Evolutionary conservation across 1,284 basidiomycete species (phyloP), one percentile per base, ranked within the genome.

Genomic region (Malassezia globosa): DNA sequence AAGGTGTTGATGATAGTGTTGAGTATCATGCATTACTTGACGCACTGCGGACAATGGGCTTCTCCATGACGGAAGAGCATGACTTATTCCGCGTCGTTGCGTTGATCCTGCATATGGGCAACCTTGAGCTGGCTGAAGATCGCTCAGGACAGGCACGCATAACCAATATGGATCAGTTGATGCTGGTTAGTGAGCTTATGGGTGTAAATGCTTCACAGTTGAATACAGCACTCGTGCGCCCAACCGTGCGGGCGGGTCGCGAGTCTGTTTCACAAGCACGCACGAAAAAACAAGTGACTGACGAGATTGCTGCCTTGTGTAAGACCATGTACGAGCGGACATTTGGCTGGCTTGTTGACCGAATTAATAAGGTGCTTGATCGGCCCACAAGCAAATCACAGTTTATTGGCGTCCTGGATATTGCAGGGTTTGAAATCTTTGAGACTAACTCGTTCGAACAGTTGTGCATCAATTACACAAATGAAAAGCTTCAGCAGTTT

Each of bases 391-490:
- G 85, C 26, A 94, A 94, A 73, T 83, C 87, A 27, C 89, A 86
- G 1, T 97, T 96, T 72, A 97, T 99, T 55, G 94, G 94, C 37
- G 94, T 99, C 3, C 80, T 99, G 25, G 94, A 99, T 80, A 99
- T 99, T 51, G 94, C 94, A 6, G 94, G 94, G 18, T 99, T 99
- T 75, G 94, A 99, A 73, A 97, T 97, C 66, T 75, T 80, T 54
- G 74, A 76, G 71, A 68, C 67, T 48, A 75, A 75, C 57, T 66
- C 63, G 42, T 99, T 97, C 72, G 94, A 99, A 69, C 94, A 99
- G 73, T 80, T 99, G 21, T 81, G 94, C 63, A 99, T 99, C 80
- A 99, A 99, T 72, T 95, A 88, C 70, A 97, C 94, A 36, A 97
- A 97, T 76, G 68, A 71, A 38, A 68, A 64, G 56, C 59, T 71